Base-by-base conservation (phyloP, 768 basidiomycete species). In the Filobasidium floriforme region DNA sequence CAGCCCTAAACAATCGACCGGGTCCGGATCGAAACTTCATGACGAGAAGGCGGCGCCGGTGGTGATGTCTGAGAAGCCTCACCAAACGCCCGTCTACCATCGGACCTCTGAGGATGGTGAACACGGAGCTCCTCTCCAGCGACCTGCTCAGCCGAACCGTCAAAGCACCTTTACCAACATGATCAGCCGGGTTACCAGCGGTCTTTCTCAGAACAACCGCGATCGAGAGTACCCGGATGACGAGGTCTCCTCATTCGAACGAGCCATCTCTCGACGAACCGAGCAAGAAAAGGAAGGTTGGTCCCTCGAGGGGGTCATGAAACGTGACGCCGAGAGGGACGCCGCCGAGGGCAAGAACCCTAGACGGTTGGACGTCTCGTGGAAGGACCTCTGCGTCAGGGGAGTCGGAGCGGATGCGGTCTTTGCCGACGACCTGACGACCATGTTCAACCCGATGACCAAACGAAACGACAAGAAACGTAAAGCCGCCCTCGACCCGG, bases 401-500 rank as follows among this genome's bases (percentile, higher is more conserved):
- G 62, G 62, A 22, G 62, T 63, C 11, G 62, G 62, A 22, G 62
- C 62, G 26, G 62, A 63, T 55, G 62, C 52, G 32, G 62, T 63
- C 19, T 63, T 52, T 32, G 62, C 62, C 24, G 62, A 63, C 18
- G 62, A 63, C 28, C 44, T 63, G 28, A 43, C 14, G 51, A 63
- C 49, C 62, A 63, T 63, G 49, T 63, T 63, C 62, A 63, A 63
- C 62, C 62, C 62, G 40, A 54, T 52, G 32, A 63, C 62, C 62
- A 63, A 63, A 24, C 62, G 62, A 54, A 63, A 63, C 62, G 62
- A 63, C 62, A 49, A 52, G 49, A 63, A 63, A 63, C 52, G 62
- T 18, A 46, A 28, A 49, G 61, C 44, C 41, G 44, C 41, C 46
- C 22, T 57, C 54, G 15, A 57, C 54, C 54, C 29, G 18, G 54